These are phyloP conservation scores for Grosmannia serpens DNA, from an alignment of 2,329 filamentous ascomycete species.

Conservation along the genomic window DNA sequence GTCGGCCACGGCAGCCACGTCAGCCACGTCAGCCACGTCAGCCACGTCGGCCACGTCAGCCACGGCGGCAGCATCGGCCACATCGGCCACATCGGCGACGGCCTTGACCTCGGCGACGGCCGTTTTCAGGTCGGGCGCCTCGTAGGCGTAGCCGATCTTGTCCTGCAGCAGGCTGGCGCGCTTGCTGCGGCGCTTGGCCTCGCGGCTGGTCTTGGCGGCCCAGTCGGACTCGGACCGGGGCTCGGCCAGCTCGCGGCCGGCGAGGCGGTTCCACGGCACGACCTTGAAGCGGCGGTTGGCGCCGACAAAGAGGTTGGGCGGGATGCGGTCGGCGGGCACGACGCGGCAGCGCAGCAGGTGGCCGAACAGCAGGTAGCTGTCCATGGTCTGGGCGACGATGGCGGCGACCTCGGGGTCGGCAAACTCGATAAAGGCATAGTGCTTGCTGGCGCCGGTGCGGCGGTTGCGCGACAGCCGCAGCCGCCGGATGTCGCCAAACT, in stretches of 20 bases:
- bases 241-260: slow-evolving; percentile 61
- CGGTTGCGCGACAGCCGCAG: slow-evolving; percentile 85
- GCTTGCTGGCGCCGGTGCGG: slow-evolving; percentile 81
- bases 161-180: slow-evolving; percentile 67
- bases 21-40: not conserved
- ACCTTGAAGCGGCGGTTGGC: slow-evolving; percentile 79
- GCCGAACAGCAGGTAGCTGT: slow-evolving; percentile 92
- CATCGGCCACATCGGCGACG: not conserved
- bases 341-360: slow-evolving; percentile 71
- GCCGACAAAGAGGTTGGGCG: slow-evolving; percentile 76
- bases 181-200: slow-evolving; percentile 56
- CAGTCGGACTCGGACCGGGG: slow-evolving; percentile 66
- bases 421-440: slow-evolving; percentile 94
- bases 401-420: slow-evolving; percentile 64
- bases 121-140: slow-evolving; percentile 58
- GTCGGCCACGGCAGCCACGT: not conserved
- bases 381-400: slow-evolving; percentile 91
- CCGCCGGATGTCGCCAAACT: slow-evolving; percentile 73
- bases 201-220: slow-evolving; percentile 61
- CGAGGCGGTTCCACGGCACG: slow-evolving; percentile 79
- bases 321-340: slow-evolving; percentile 65
- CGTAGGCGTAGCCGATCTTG: slow-evolving; percentile 67
- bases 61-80: not conserved
- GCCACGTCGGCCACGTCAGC: not conserved
- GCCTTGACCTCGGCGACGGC: slow-evolving; percentile 17